These are phyloP conservation scores for Phytophthora ramorum DNA, from an alignment of 352 stramenopile genomes.

Conservation along the genomic window DNA sequence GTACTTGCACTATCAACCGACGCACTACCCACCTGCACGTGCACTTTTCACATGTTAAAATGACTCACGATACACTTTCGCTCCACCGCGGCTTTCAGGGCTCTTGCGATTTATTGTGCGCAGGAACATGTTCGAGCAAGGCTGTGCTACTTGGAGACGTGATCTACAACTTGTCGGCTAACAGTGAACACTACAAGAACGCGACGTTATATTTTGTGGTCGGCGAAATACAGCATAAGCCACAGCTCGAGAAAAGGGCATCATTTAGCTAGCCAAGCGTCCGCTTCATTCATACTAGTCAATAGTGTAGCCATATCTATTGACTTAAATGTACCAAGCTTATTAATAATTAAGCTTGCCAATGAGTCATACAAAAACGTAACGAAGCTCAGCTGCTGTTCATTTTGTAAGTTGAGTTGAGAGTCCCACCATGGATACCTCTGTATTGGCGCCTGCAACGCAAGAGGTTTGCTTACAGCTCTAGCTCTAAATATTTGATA, in stretches of 20 bases:
- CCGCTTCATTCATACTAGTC: background rate
- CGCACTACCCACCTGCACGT: constrained; percentile 91
- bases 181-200: constrained; percentile 74
- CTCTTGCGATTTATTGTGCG: background rate
- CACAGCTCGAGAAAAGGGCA: constrained; percentile 65
- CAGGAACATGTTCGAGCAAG: constrained; percentile 80
- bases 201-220: constrained; percentile 79
- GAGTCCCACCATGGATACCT: constrained; percentile 15
- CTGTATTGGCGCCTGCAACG: constrained; percentile 14
- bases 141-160: constrained; percentile 86
- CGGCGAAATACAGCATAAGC: constrained; percentile 84
- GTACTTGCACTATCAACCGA: constrained; percentile 91
- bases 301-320: too few relatives aligned
- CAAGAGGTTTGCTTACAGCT: constrained; percentile 27
- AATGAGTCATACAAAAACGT: too few relatives aligned
- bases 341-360: too few relatives aligned
- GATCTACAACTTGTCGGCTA: constrained; percentile 77
- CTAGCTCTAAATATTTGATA: background rate
- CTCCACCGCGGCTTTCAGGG: background rate
- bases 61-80: constrained; percentile 59
- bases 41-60: constrained; percentile 88
- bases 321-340: too few relatives aligned
- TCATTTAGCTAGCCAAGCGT: constrained; percentile 32
- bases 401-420: constrained; percentile 17
- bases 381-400: too few relatives aligned